Conservation (phyloP, 2,329 filamentous ascomycete genomes). For the Ambrosiella cleistominuta region DNA sequence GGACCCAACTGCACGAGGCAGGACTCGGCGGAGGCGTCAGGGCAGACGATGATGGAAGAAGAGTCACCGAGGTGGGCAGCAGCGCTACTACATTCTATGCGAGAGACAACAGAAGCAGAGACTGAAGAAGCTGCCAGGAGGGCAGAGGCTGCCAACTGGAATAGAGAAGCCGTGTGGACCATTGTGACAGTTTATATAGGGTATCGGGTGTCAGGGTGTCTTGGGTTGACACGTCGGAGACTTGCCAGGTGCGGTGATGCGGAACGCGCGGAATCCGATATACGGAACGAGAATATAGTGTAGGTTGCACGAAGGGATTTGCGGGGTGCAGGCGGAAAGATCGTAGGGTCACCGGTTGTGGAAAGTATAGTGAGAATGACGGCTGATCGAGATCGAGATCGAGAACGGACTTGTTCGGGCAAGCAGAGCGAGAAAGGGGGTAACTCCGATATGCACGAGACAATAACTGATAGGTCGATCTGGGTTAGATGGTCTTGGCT, state of each 20-base stretch:
- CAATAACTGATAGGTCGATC: neutral
- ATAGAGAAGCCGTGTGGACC: conserved; percentile 9
- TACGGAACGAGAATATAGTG: neutral
- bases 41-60: conserved; percentile 20
- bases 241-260: neutral
- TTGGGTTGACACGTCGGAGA: neutral
- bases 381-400: neutral
- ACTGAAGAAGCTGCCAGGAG: conserved; percentile 21
- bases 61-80: conserved; percentile 22
- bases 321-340: neutral
- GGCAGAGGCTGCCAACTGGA: conserved; percentile 12
- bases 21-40: conserved; percentile 27
- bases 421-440: neutral
- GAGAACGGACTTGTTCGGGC: neutral
- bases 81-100: conserved; percentile 17
- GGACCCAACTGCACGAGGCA: conserved; percentile 23
- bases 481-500: neutral
- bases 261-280: neutral
- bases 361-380: neutral
- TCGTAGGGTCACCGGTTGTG: neutral
- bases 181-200: conserved; percentile 5
- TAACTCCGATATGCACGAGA: neutral
- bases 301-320: neutral
- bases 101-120: conserved; percentile 19
- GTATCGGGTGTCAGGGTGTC: neutral